Evolutionary conservation across 2,329 filamentous ascomycete genomes (phyloP), one percentile per base, ranked within the genome.

Genomic region (Hysterium pulicare): DNA sequence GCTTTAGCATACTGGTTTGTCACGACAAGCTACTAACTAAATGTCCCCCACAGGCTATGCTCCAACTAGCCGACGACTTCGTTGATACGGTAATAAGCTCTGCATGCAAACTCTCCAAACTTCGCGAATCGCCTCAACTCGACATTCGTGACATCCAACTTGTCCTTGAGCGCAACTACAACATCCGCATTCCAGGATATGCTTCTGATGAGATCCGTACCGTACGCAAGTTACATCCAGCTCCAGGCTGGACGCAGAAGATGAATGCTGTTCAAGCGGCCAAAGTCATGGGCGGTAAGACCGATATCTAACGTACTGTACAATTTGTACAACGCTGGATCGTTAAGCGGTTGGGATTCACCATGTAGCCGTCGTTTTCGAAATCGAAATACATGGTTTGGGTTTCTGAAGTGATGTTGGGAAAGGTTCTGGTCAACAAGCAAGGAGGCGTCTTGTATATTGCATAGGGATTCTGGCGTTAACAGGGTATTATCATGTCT

Each of bases 181-280:
- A 81, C 65, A 78, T 84, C 49, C 84, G 84, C 59, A 90, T 98
- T 45, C 93, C 93, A 0, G 93, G 93, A 10, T 97, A 95, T 70
- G 88, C 89, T 0, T 87, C 90, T 3, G 93, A 98, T 61, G 93
- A 98, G 70, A 80, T 96, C 46, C 84, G 93, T 44, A 96, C 90
- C 0, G 91, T 97, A 22, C 84, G 90, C 65, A 96, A 96, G 74
- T 86, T 94, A 40, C 86, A 93, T 64, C 93, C 93, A 2, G 84
- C 89, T 16, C 74, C 85, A 13, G 87, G 83, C 17, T 98, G 93
- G 90, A 91, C 93, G 48, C 85, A 87, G 53, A 98, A 98, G 76
- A 94, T 98, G 85, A 91, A 90, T 59, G 91, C 93, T 19, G 86
- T 98, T 13, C 90, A 95, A 70, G 91, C 90, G 2, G 89, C 90